Evolutionary conservation across 352 stramenopile genomes (phyloP).

Genomic region (Pythium graminicola): DNA sequence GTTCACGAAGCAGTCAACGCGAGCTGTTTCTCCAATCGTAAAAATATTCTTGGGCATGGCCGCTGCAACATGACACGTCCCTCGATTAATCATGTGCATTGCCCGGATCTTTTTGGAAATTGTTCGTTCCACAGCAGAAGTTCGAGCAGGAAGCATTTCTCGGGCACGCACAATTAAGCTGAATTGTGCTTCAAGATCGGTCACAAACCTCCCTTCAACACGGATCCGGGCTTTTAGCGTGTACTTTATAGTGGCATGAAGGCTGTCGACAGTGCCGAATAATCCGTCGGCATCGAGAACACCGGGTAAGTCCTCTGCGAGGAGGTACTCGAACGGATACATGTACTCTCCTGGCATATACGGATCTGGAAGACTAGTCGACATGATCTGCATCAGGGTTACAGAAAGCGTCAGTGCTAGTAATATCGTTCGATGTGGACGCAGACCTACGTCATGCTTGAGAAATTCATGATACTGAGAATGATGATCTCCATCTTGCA

Average conservation of each 20-base stretch:
- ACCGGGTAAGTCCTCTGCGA: constrained; percentile 45
- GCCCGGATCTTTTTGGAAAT: constrained; percentile 56
- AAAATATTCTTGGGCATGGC: constrained; percentile 64
- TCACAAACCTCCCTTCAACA: constrained; percentile 61
- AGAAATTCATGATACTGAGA: constrained; percentile 65
- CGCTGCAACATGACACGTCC: constrained; percentile 52
- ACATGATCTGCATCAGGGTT: constrained; percentile 32
- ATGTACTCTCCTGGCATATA: constrained; percentile 61
- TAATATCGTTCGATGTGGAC: background rate
- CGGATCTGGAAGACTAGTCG: constrained; percentile 37
- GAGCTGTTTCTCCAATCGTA: constrained; percentile 42
- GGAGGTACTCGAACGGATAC: constrained; percentile 58
- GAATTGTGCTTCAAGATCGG: constrained; percentile 55
- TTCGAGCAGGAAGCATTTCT: constrained; percentile 23
- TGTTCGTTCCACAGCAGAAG: constrained; percentile 41
- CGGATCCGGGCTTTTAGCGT: constrained; percentile 60
- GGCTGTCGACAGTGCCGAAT: constrained; percentile 37
- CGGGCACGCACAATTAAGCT: constrained; percentile 41
- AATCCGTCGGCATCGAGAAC: constrained; percentile 51
- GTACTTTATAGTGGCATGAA: constrained; percentile 75
- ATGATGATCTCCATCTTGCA: constrained; percentile 49
- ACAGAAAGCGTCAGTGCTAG: background rate
- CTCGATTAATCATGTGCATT: constrained; percentile 48
- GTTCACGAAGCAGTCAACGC: constrained; percentile 66
- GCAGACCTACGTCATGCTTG: constrained; percentile 36